These are phyloP conservation scores for Blastobotrys ciferrii DNA, from an alignment of 1,139 yeast genomes.

Conservation along the genomic window DNA sequence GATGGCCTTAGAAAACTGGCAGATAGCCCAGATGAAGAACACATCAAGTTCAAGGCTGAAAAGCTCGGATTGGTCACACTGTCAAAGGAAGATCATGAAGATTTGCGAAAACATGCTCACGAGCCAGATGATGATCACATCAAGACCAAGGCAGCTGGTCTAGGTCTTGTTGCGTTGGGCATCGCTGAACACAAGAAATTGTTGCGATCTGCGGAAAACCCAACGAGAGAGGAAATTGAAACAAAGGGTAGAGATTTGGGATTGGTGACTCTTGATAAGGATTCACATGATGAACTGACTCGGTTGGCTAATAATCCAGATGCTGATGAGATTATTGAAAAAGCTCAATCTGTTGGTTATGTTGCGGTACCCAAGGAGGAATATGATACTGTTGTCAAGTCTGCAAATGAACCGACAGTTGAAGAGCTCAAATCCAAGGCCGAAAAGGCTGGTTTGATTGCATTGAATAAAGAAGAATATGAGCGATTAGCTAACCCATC, in stretches of 20 bases:
- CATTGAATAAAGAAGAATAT: slow-evolving; percentile 29
- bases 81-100: slow-evolving; percentile 37
- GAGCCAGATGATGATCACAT: slow-evolving; percentile 31
- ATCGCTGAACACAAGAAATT: slow-evolving; percentile 29
- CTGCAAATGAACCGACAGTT: slow-evolving; percentile 23
- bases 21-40: slow-evolving; percentile 28
- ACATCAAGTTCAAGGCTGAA: slow-evolving; percentile 24
- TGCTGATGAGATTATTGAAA: slow-evolving; percentile 15
- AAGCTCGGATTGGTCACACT: slow-evolving; percentile 44
- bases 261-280: slow-evolving; percentile 25
- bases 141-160: slow-evolving; percentile 36
- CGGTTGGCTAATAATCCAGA: slow-evolving; percentile 21
- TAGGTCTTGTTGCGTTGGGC: slow-evolving; percentile 30
- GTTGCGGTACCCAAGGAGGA: slow-evolving; percentile 44
- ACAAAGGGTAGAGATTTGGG: slow-evolving; percentile 24
- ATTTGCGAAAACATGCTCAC: slow-evolving; percentile 25
- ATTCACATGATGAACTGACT: slow-evolving; percentile 22
- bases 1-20: slow-evolving; percentile 21
- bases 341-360: slow-evolving; percentile 35
- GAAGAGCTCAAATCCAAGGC: slow-evolving; percentile 23
- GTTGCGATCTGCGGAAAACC: slow-evolving; percentile 20
- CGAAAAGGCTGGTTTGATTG: slow-evolving; percentile 22
- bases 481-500: slow-evolving; percentile 23
- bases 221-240: slow-evolving; percentile 30
- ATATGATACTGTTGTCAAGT: slow-evolving; percentile 25